These are phyloP conservation scores for Pyricularia pennisetigena DNA, from an alignment of 2,329 filamentous ascomycete species.

Conservation along the genomic window DNA sequence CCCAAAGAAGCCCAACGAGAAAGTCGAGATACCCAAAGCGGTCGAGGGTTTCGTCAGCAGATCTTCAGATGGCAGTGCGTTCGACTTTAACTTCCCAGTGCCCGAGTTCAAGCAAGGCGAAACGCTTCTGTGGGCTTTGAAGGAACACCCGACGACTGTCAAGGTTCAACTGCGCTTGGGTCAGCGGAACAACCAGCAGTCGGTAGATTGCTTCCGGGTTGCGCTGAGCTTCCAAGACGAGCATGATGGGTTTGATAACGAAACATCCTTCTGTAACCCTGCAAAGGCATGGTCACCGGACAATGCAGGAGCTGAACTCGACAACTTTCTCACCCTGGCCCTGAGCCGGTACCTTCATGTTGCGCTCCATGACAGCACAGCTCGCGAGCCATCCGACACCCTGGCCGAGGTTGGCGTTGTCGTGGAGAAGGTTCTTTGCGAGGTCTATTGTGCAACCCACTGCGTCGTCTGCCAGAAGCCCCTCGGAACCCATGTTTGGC, in stretches of 20 bases:
- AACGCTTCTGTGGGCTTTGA: background rate
- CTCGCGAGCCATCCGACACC: no score
- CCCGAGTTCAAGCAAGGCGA: background rate
- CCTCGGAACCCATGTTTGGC: background rate
- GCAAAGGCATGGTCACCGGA: background rate
- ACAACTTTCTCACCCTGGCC: background rate
- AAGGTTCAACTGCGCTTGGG: background rate
- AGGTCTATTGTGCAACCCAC: background rate
- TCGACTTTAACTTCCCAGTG: background rate
- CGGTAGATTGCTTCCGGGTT: background rate
- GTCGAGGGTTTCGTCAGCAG: background rate
- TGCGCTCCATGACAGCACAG: background rate
- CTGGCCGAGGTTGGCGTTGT: background rate
- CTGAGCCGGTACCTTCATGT: background rate
- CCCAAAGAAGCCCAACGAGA: background rate
- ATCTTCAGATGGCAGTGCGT: background rate
- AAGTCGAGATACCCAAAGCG: background rate
- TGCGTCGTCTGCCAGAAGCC: background rate
- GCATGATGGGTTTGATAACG: no score
- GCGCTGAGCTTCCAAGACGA: background rate
- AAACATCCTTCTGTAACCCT: background rate
- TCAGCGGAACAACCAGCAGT: no score
- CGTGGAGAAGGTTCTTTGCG: background rate
- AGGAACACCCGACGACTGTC: background rate
- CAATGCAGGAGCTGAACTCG: background rate